Evolutionary conservation across 1,284 basidiomycete genomes (phyloP).

Genomic region (Ceratobasidium theobromae): DNA sequence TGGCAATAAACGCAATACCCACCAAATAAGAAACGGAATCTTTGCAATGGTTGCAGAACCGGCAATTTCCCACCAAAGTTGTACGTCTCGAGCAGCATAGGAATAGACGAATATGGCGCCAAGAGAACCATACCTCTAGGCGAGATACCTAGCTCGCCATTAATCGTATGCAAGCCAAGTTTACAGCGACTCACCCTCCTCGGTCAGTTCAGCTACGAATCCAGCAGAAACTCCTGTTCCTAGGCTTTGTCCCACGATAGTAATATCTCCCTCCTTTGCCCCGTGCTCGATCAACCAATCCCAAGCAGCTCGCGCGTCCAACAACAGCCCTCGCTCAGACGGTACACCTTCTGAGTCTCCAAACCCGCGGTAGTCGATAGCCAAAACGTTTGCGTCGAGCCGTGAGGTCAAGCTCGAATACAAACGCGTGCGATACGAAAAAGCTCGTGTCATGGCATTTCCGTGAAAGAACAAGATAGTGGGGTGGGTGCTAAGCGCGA

Average conservation of each 20-base stretch:
- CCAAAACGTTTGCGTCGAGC: neutral
- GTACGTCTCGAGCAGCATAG: constrained; percentile 69
- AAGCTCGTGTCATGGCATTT: constrained; percentile 78
- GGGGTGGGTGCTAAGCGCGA: constrained; percentile 61
- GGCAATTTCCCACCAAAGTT: constrained; percentile 68
- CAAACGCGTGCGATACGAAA: constrained; percentile 60
- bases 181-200: constrained; percentile 48
- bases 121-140: constrained; percentile 69
- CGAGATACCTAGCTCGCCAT: constrained; percentile 36
- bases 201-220: constrained; percentile 59
- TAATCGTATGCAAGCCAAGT: constrained; percentile 33
- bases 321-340: constrained; percentile 58
- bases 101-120: constrained; percentile 74
- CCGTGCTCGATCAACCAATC: constrained; percentile 70
- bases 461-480: constrained; percentile 90
- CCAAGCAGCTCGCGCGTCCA: constrained; percentile 80
- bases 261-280: constrained; percentile 58
- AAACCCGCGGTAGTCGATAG: neutral
- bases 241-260: constrained; percentile 78
- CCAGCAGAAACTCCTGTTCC: constrained; percentile 77
- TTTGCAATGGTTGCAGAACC: constrained; percentile 66
- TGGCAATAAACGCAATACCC: constrained; percentile 42
- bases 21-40: constrained; percentile 72
- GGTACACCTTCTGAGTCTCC: constrained; percentile 77
- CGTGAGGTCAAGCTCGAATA: constrained; percentile 64